phyloP scores from a whole-genome alignment of 1,284 basidiomycete species.

The Chiua sp. region DNA sequence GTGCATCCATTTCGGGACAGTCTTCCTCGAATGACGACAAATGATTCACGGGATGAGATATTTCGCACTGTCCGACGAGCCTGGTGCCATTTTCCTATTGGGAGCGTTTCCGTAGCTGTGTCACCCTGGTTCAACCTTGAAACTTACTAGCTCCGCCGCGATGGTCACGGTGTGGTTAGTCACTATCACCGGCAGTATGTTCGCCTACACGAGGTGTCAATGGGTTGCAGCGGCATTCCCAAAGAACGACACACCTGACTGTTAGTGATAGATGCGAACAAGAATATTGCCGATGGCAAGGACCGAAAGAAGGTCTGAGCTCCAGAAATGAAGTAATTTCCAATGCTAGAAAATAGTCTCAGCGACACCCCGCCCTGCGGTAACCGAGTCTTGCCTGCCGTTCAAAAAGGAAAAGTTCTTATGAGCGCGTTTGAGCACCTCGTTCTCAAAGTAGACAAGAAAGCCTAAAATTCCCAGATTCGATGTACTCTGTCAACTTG shows the following conservation, averaged over 20 bases:
- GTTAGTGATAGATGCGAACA: conserved; percentile 93
- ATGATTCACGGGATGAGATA: conserved; percentile 84
- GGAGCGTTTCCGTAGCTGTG: conserved; percentile 6
- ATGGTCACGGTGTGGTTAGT: conserved; percentile 98
- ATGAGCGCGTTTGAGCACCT: conserved; percentile 86
- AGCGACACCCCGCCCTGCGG: conserved; percentile 10
- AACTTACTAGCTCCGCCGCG: conserved; percentile 85
- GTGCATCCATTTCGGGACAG: conserved; percentile 34
- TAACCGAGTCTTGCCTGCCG: conserved; percentile 60
- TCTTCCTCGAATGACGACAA: conserved; percentile 37
- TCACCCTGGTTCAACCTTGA: conserved; percentile 8
- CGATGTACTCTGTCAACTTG: neutral
- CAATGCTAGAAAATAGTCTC: conserved; percentile 57
- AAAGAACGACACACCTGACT: conserved; percentile 50
- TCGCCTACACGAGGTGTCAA: conserved; percentile 53
- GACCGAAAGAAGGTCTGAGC: conserved; percentile 89
- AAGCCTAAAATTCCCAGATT: conserved; percentile 60
- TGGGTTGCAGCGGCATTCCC: conserved; percentile 12
- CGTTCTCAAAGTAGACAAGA: conserved; percentile 89
- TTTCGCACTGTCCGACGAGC: conserved; percentile 96
- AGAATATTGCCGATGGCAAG: conserved; percentile 92
- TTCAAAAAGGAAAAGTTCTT: conserved; percentile 93
- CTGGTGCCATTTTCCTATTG: conserved; percentile 75
- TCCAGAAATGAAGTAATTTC: conserved; percentile 90
- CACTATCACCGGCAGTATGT: conserved; percentile 89